A percentile compares a stretch with the other conserved stretches of the same genome.
Conservation (phyloP, 306 rosid genomes). For the Cucurbita maxima region DNA sequence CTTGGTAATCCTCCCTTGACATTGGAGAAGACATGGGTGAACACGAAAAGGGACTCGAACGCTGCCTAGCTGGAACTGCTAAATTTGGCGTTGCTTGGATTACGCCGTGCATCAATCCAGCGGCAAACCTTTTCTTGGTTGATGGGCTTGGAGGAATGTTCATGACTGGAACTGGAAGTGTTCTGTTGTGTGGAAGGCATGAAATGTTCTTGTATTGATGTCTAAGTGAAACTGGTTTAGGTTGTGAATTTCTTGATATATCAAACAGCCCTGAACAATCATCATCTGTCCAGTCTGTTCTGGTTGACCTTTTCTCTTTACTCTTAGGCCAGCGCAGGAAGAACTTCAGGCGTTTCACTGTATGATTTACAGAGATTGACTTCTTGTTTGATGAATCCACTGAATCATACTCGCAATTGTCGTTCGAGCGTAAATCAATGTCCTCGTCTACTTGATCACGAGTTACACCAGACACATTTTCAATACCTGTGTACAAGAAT, state of each 20-base stretch:
- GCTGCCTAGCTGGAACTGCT: constrained; percentile 16
- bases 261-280: constrained; percentile 26
- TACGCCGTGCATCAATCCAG: constrained; percentile 72
- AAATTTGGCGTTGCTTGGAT: constrained; percentile 46
- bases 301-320: constrained; percentile 27
- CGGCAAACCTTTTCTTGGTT: constrained; percentile 42
- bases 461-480: constrained; percentile 37
- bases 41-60: constrained; percentile 19
- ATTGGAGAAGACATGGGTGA: constrained; percentile 33
- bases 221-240: constrained; percentile 44
- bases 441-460: constrained; percentile 26
- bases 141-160: constrained; percentile 47
- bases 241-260: constrained; percentile 20
- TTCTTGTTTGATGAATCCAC: constrained; percentile 27
- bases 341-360: constrained; percentile 43
- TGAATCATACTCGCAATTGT: constrained; percentile 24
- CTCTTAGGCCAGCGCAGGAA: constrained; percentile 47
- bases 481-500: constrained; percentile 60
- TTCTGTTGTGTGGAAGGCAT: constrained; percentile 41
- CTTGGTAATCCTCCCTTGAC: constrained; percentile 20
- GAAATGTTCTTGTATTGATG: constrained; percentile 38
- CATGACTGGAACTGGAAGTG: constrained; percentile 21
- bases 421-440: constrained; percentile 26
- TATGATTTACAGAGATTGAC: constrained; percentile 19
- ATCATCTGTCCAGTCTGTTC: constrained; percentile 25